Conservation (phyloP, 345 rosid species). For the Moricandia moricandioides region DNA sequence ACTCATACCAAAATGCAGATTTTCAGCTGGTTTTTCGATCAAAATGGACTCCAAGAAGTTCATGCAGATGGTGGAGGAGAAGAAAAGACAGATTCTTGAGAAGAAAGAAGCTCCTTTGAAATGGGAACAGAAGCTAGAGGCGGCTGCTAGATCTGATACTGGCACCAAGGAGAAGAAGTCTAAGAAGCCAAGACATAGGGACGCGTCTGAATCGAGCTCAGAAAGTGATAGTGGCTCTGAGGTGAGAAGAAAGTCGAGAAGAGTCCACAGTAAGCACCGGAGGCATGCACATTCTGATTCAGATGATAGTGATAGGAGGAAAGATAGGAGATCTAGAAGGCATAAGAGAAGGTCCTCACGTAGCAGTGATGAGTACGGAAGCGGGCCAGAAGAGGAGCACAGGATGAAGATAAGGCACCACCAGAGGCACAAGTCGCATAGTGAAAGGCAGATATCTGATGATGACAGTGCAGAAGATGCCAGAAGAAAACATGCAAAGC, state of each 20-base stretch:
- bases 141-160: slow-evolving; percentile 41
- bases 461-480: slow-evolving; percentile 37
- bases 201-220: slow-evolving; percentile 43
- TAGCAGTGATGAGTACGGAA: slow-evolving; percentile 43
- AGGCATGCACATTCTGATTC: slow-evolving; percentile 50
- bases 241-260: slow-evolving; percentile 52
- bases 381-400: slow-evolving; percentile 51
- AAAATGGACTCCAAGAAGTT: slow-evolving; percentile 96
- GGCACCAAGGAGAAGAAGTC: slow-evolving; percentile 59
- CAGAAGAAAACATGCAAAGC: slow-evolving; percentile 35
- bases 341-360: slow-evolving; percentile 46
- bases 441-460: slow-evolving; percentile 38
- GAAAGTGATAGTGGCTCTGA: slow-evolving; percentile 48
- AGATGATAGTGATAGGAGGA: slow-evolving; percentile 51
- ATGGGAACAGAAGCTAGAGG: slow-evolving; percentile 97
- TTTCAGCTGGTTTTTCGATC: slow-evolving; percentile 56
- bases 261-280: slow-evolving; percentile 55
- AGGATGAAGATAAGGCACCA: slow-evolving; percentile 48
- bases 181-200: slow-evolving; percentile 60
- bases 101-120: slow-evolving; percentile 82
- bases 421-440: slow-evolving; percentile 22
- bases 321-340: slow-evolving; percentile 49
- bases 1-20: slow-evolving; percentile 88
- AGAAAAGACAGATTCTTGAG: slow-evolving; percentile 74
- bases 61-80: slow-evolving; percentile 95